Evolutionary conservation across 1,284 basidiomycete species (phyloP).

Genomic region (Pseudozyma tsukubaensis): DNA sequence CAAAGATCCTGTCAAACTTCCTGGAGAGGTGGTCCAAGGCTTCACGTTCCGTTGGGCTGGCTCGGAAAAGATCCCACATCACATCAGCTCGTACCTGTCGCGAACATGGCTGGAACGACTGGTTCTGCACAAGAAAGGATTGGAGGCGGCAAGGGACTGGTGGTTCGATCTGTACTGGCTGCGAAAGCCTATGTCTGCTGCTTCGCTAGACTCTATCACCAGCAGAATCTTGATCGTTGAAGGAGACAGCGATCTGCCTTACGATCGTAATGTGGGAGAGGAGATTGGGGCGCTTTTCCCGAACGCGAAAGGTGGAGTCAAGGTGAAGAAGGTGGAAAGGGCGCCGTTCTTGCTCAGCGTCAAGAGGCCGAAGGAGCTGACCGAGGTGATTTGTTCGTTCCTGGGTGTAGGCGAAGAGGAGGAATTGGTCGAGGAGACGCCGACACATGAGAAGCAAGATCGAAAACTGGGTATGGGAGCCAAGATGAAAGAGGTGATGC

Average conservation of each 20-base stretch:
- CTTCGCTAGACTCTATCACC: not conserved
- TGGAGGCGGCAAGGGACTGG: constrained; percentile 23
- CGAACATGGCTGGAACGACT: constrained; percentile 25
- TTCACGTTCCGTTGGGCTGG: constrained; percentile 31
- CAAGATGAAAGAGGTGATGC: not conserved
- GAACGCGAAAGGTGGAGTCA: not conserved
- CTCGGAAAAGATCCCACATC: constrained; percentile 16
- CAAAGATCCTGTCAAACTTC: constrained; percentile 5
- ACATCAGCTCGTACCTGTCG: constrained; percentile 19
- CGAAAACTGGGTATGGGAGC: not conserved
- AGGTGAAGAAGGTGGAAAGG: not conserved
- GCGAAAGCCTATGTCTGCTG: constrained; percentile 1
- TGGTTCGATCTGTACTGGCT: constrained; percentile 44
- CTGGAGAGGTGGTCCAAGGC: constrained; percentile 30
- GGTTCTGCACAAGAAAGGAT: constrained; percentile 5
- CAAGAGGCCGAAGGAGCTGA: constrained; percentile 12
- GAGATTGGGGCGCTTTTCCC: constrained; percentile 11
- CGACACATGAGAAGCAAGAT: constrained; percentile 1
- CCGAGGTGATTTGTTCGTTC: constrained; percentile 4
- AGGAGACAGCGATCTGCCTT: constrained; percentile 16
- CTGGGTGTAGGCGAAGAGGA: not conserved
- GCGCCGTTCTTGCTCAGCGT: constrained; percentile 22
- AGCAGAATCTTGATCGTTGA: constrained; percentile 24
- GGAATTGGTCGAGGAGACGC: not conserved
- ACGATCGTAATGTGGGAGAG: constrained; percentile 20